Base-by-base conservation (phyloP, 1,284 basidiomycete species). In the Trichosporon sp. region DNA sequence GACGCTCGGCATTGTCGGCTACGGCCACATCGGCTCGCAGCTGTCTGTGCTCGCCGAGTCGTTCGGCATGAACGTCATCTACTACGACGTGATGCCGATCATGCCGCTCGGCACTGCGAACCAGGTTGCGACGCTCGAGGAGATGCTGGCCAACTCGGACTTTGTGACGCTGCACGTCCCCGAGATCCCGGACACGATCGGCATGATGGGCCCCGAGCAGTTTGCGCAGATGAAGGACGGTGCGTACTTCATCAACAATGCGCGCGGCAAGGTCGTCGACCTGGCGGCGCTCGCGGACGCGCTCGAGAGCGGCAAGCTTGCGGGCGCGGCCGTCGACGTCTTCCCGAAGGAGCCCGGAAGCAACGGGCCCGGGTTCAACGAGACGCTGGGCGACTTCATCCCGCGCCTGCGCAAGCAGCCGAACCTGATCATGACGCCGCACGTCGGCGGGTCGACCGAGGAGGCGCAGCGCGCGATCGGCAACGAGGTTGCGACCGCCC, bases 401-500 rank as follows among this genome's bases (percentile, higher is more conserved):
- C 89, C 87, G 70, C 84, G 88, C 29, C 87, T 98, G 42, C 88
- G 92, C 70, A 84, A 85, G 2, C 85, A 92, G 69, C 89, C 91
- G 64, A 98, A 98, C 83, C 88, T 97, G 73, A 95, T 98, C 80
- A 90, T 98, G 75, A 98, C 95, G 0, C 97, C 97, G 21, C 97
- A 99, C 82, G 98, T 99, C 76, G 97, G 97, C 71, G 97, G 97
- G 58, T 98, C 94, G 53, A 99, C 97, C 12, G 97, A 99, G 83
- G 97, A 99, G 84, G 97, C 97, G 3, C 97, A 99, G 84, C 88
- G 90, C 64, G 94, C 96, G 88, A 99, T 99, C 75, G 97, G 97
- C 34, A 90, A 93, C 73, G 97, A 99, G 84, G 97, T 99, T 56
- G 89, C 93, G 13, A 87, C 88, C 53, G 90, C 95, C 2, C 85